These are phyloP conservation scores for Xylariaceae sp. DNA, from an alignment of 2,329 filamentous ascomycete species.

Conservation along the genomic window DNA sequence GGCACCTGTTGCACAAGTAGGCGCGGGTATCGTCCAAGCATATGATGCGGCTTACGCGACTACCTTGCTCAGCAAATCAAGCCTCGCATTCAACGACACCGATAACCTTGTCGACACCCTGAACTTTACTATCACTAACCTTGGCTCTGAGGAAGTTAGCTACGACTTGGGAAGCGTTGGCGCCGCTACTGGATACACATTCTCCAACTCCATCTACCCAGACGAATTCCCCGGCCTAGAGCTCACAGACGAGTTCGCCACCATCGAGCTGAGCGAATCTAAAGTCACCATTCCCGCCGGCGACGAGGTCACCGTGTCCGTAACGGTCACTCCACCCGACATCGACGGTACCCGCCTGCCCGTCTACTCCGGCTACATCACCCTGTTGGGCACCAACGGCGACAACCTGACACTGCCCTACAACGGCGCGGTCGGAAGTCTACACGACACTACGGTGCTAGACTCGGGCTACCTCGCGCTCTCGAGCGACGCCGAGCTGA, in stretches of 20 bases:
- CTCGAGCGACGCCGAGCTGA: slow-evolving; percentile 38
- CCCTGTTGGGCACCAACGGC: slow-evolving; percentile 48
- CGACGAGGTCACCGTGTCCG: slow-evolving; percentile 39
- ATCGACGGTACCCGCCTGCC: slow-evolving; percentile 46
- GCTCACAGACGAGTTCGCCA: slow-evolving; percentile 45
- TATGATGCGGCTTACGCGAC: slow-evolving; percentile 60
- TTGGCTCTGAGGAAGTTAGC: slow-evolving; percentile 49
- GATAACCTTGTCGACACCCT: slow-evolving; percentile 53
- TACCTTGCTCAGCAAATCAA: slow-evolving; percentile 56
- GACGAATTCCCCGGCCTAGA: slow-evolving; percentile 49
- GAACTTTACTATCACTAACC: slow-evolving; percentile 60
- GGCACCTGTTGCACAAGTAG: slow-evolving; percentile 63
- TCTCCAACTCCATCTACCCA: slow-evolving; percentile 43
- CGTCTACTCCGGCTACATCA: slow-evolving; percentile 52
- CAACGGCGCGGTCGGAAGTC: slow-evolving; percentile 41
- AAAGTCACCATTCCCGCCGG: slow-evolving; percentile 36
- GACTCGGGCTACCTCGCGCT: slow-evolving; percentile 40
- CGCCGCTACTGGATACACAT: slow-evolving; percentile 58
- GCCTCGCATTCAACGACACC: slow-evolving; percentile 66
- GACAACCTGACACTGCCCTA: slow-evolving; percentile 39
- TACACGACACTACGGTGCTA: slow-evolving; percentile 41
- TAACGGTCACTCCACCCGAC: slow-evolving; percentile 49
- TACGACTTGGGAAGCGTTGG: slow-evolving; percentile 56
- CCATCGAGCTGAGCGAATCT: slow-evolving; percentile 44
- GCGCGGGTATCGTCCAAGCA: slow-evolving; percentile 62